Evolutionary conservation across 1,139 yeast species (phyloP), one percentile per base, ranked within the genome.

Genomic region (Magnusiomyces tetraspermus): DNA sequence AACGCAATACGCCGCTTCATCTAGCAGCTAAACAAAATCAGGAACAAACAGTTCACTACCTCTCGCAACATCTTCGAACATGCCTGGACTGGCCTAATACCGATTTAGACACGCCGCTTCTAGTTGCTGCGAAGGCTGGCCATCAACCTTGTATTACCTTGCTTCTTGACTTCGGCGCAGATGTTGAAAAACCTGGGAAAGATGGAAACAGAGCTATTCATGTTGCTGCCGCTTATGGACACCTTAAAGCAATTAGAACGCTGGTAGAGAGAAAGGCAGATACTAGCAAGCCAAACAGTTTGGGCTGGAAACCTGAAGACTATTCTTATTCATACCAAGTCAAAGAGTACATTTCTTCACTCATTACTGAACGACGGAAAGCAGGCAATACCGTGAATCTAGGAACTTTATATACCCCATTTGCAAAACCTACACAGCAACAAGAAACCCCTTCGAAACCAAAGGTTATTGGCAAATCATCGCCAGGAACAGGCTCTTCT

Each of bases 131-230:
- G 52, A 69, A 75, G 11, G 68, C 75, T 51, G 89, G 92, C 51
- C 82, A 79, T 63, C 77, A 76, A 55, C 86, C 85, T 48, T 88
- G 95, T 51, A 71, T 85, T 42, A 80, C 79, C 57, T 69, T 89
- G 49, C 68, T 90, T 31, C 70, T 90, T 17, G 90, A 86, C 52
- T 82, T 86, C 59, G 96, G 95, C 2, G 96, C 96, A 2, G 80
- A 85, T 61, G 76, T 84, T 59, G 74, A 78, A 53, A 60, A 75
- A 2, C 51, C 49, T 2, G 72, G 74, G 24, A 95, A 86, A 62
- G 72, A 69, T 28, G 94, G 92, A 1, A 84, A 87, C 63, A 82
- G 92, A 13, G 82, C 94, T 4, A 68, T 90, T 31, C 97, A 90
- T 66, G 68, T 85, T 22, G 88, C 95, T 8, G 80, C 89, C 60